Evolutionary conservation across 2,329 filamentous ascomycete genomes (phyloP).

Genomic region (Rhynchosporium agropyri): DNA sequence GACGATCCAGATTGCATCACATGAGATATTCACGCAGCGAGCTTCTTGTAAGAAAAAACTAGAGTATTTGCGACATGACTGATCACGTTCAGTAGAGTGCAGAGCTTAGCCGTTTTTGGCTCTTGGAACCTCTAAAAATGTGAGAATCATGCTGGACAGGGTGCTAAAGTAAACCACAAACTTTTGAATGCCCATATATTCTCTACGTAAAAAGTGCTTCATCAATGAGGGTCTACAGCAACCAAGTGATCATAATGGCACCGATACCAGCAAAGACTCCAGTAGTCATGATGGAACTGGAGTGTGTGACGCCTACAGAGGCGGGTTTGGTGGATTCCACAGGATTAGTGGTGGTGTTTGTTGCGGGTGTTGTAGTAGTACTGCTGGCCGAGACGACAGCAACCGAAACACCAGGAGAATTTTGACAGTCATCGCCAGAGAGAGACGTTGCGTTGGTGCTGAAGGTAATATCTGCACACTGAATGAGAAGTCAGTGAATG

Average conservation of each 20-base stretch:
- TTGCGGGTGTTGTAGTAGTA: conserved; percentile 1
- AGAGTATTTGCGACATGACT: too few species aligned
- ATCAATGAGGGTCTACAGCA: not conserved
- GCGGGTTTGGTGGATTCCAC: not conserved
- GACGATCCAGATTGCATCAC: too few species aligned
- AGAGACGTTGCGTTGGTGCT: conserved; percentile 52
- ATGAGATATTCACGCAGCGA: too few species aligned
- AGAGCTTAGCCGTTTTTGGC: too few species aligned
- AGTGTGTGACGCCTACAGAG: conserved; percentile 2
- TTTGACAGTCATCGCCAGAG: conserved; percentile 56
- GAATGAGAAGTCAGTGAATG: conserved; percentile 3
- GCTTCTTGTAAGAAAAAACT: too few species aligned
- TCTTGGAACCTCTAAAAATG: not conserved
- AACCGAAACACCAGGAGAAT: conserved; percentile 57
- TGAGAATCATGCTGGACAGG: too few species aligned
- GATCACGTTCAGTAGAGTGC: too few species aligned
- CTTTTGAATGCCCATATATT: not conserved
- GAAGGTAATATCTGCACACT: conserved; percentile 78
- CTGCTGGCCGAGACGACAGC: conserved; percentile 10
- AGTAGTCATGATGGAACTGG: conserved; percentile 10
- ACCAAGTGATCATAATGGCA: not conserved
- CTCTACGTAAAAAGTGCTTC: not conserved
- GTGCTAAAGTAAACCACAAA: not conserved
- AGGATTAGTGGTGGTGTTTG: not conserved
- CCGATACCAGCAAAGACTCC: conserved; percentile 4